These are phyloP conservation scores for Kodamaea kakaduensis DNA, from an alignment of 805 yeast species.

Conservation along the genomic window DNA sequence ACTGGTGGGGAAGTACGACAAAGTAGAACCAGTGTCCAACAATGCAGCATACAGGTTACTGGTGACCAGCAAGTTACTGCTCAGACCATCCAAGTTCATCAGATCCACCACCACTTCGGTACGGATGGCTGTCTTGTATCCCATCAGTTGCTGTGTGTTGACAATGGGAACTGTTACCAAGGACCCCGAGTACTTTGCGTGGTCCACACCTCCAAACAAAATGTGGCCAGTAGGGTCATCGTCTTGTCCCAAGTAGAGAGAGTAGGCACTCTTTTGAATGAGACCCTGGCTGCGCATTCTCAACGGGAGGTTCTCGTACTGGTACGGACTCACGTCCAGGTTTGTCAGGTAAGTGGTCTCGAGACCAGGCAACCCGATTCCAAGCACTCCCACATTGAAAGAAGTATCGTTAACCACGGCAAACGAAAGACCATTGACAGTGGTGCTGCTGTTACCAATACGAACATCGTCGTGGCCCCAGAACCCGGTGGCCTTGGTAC, in stretches of 20 bases:
- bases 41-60: conserved; percentile 21
- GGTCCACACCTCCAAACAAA: conserved; percentile 43
- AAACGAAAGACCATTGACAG: conserved; percentile 52
- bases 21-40: conserved; percentile 36
- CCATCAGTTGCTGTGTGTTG: conserved; percentile 33
- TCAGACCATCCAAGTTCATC: conserved; percentile 18
- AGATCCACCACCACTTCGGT: conserved; percentile 48
- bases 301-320: conserved; percentile 38
- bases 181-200: conserved; percentile 35
- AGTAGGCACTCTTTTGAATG: conserved; percentile 31
- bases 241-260: conserved; percentile 32
- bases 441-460: conserved; percentile 40
- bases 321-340: conserved; percentile 16
- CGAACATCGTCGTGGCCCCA: conserved; percentile 62
- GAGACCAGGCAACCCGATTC: conserved; percentile 65
- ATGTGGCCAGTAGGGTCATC: conserved; percentile 28
- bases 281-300: conserved; percentile 30
- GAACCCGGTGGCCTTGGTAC: conserved; percentile 43
- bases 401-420: conserved; percentile 60
- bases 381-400: conserved; percentile 54
- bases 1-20: conserved; percentile 40
- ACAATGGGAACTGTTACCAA: conserved; percentile 36
- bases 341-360: conserved; percentile 50
- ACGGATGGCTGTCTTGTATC: conserved; percentile 39
- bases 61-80: conserved; percentile 14